These are phyloP conservation scores for Ochromonas danica DNA, from an alignment of 108 stramenopile genomes.

Conservation along the genomic window DNA sequence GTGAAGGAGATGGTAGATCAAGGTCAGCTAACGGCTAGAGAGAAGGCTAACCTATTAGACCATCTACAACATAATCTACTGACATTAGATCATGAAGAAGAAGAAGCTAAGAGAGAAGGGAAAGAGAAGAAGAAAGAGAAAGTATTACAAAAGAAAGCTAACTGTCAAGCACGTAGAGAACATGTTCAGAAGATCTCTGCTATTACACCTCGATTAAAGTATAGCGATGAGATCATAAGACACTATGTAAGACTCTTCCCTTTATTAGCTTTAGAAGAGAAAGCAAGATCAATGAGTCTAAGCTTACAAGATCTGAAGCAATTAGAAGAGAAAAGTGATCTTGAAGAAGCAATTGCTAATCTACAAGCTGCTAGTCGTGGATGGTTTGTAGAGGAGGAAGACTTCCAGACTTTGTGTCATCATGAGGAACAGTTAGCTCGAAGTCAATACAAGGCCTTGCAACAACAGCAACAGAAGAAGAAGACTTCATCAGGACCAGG, in stretches of 20 bases:
- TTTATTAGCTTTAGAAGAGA: conserved; percentile 28
- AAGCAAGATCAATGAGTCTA: conserved; percentile 20
- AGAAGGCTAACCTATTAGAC: not conserved
- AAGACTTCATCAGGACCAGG: not conserved
- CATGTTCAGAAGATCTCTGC: not conserved
- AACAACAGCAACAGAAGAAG: not conserved
- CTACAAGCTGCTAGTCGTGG: conserved; percentile 1
- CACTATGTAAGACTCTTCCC: not conserved
- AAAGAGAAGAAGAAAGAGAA: conserved; percentile 29
- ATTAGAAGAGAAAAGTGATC: conserved; percentile 8
- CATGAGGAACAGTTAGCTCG: not conserved
- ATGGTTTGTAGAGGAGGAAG: conserved; percentile 24
- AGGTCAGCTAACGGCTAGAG: conserved; percentile 21
- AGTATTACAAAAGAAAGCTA: not conserved
- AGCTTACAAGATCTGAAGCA: conserved; percentile 12
- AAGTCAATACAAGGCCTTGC: not conserved
- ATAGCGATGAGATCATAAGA: not conserved
- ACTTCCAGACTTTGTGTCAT: conserved; percentile 3
- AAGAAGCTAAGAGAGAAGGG: not conserved
- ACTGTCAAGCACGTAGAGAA: not conserved
- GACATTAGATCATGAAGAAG: not conserved
- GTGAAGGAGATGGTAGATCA: conserved; percentile 34
- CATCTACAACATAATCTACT: not conserved
- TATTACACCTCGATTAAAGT: not conserved
- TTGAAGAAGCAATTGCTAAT: conserved; percentile 4